phyloP scores from a whole-genome alignment of 768 basidiomycete genomes.

The Exsudoporus frostii region DNA sequence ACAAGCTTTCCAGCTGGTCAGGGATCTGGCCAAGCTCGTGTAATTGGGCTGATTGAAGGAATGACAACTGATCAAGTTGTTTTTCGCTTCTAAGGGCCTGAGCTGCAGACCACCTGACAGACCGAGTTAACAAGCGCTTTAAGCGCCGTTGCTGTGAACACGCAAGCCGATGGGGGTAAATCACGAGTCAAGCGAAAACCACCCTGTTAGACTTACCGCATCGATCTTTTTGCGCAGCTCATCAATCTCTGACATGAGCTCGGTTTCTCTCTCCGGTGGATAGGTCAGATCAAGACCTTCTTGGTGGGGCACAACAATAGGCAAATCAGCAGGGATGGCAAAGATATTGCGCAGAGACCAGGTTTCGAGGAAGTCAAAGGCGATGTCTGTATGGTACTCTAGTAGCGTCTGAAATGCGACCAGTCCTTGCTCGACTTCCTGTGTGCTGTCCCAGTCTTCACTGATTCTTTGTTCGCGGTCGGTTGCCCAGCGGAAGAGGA shows the following conservation, averaged over 20 bases:
- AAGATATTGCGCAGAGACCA: slow-evolving; percentile 91
- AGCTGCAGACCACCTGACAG: slow-evolving; percentile 45
- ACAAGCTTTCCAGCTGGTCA: slow-evolving; percentile 41
- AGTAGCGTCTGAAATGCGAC: slow-evolving; percentile 86
- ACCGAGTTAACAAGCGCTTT: slow-evolving; percentile 52
- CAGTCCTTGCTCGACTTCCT: slow-evolving; percentile 76
- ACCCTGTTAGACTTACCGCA: slow-evolving; percentile 47
- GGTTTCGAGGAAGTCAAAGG: slow-evolving; percentile 88
- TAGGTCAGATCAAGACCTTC: slow-evolving; percentile 62
- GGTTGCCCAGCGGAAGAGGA: slow-evolving; percentile 72
- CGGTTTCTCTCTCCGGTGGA: slow-evolving; percentile 55
- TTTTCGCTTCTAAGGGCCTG: slow-evolving; percentile 46
- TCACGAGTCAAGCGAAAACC: not conserved
- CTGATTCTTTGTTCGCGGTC: slow-evolving; percentile 48
- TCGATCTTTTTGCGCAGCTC: slow-evolving; percentile 64
- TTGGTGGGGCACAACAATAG: slow-evolving; percentile 76
- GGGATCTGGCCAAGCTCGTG: slow-evolving; percentile 40
- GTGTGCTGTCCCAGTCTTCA: slow-evolving; percentile 55
- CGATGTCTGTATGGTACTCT: slow-evolving; percentile 84
- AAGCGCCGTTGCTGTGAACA: slow-evolving; percentile 60
- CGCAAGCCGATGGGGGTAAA: slow-evolving; percentile 7
- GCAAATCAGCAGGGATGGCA: slow-evolving; percentile 63
- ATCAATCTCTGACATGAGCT: slow-evolving; percentile 65
- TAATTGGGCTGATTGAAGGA: slow-evolving; percentile 42
- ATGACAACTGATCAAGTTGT: slow-evolving; percentile 40